A percentile compares a stretch with the other conserved stretches of the same genome.
These are phyloP conservation scores for Calophaca sinica DNA, from an alignment of 306 rosid genomes.

Conservation along the genomic window DNA sequence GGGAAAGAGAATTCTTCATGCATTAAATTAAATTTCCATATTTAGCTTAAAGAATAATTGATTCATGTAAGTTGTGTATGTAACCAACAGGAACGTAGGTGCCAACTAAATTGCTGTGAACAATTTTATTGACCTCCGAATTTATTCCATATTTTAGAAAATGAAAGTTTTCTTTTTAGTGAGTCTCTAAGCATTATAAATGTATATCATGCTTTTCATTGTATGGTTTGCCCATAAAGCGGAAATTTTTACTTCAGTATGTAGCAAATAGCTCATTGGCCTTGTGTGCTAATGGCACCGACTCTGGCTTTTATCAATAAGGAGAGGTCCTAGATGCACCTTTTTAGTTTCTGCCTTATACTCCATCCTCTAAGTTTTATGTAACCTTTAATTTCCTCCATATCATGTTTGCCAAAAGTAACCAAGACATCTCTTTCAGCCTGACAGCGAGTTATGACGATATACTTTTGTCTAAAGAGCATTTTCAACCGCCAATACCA, in stretches of 20 bases:
- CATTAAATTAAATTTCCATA: not conserved
- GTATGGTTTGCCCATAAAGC: slow-evolving; percentile 2
- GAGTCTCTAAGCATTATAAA: slow-evolving; percentile 14
- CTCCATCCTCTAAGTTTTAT: not conserved
- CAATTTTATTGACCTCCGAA: slow-evolving; percentile 17
- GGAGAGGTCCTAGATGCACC: slow-evolving; percentile 8
- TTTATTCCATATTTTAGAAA: slow-evolving; percentile 10
- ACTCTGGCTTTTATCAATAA: not conserved
- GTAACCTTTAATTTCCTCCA: not conserved
- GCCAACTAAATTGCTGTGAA: slow-evolving; percentile 10
- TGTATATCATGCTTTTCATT: slow-evolving; percentile 19
- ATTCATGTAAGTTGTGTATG: not conserved
- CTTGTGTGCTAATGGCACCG: not conserved
- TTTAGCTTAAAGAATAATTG: slow-evolving; percentile 5
- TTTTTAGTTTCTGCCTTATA: slow-evolving; percentile 19
- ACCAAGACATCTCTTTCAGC: slow-evolving; percentile 48
- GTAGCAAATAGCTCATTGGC: slow-evolving; percentile 11
- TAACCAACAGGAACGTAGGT: slow-evolving; percentile 1
- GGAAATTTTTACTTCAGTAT: slow-evolving; percentile 19
- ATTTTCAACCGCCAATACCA: slow-evolving; percentile 48
- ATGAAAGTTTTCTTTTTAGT: slow-evolving; percentile 5
- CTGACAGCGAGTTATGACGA: slow-evolving; percentile 42
- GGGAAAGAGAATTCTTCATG: not conserved
- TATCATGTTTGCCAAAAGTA: slow-evolving; percentile 24
- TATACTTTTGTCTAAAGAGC: slow-evolving; percentile 42